Conservation (phyloP, 208 protist species). For the Leishmania braziliensis region DNA sequence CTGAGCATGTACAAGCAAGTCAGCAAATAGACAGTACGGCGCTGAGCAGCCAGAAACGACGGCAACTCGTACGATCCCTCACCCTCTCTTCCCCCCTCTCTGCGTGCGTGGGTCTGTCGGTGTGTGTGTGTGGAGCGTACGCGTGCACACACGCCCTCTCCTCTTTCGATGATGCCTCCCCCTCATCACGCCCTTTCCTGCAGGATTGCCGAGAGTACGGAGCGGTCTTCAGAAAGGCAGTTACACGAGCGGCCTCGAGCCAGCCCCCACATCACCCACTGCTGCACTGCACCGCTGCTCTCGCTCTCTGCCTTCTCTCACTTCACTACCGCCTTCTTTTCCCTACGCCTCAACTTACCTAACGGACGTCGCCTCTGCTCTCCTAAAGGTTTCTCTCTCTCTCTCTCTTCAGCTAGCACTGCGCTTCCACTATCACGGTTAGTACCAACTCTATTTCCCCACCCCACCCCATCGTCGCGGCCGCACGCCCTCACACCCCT, state of each 20-base stretch:
- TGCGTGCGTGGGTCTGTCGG: not conserved
- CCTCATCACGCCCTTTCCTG: not conserved
- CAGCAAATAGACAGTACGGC: no score
- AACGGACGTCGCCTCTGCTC: not conserved
- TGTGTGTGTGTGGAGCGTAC: not conserved
- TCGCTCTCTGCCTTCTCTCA: not conserved
- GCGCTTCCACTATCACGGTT: not conserved
- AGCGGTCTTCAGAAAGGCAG: not conserved
- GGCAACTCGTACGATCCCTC: not conserved
- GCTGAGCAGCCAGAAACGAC: no score
- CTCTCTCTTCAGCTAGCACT: not conserved
- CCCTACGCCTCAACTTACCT: not conserved
- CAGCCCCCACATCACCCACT: not conserved
- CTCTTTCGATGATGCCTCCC: not conserved
- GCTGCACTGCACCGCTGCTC: not conserved
- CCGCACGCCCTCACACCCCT: not conserved
- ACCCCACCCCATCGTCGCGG: not conserved
- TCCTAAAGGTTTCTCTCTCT: no score
- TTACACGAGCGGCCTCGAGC: not conserved
- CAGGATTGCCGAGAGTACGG: not conserved
- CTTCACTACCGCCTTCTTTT: not conserved
- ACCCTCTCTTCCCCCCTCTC: not conserved
- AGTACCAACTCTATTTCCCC: not conserved
- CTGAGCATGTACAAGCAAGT: no score
- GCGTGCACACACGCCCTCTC: not conserved